Evolutionary conservation across 2,329 filamentous ascomycete genomes (phyloP).

Genomic region (Pseudocercospora vitis): DNA sequence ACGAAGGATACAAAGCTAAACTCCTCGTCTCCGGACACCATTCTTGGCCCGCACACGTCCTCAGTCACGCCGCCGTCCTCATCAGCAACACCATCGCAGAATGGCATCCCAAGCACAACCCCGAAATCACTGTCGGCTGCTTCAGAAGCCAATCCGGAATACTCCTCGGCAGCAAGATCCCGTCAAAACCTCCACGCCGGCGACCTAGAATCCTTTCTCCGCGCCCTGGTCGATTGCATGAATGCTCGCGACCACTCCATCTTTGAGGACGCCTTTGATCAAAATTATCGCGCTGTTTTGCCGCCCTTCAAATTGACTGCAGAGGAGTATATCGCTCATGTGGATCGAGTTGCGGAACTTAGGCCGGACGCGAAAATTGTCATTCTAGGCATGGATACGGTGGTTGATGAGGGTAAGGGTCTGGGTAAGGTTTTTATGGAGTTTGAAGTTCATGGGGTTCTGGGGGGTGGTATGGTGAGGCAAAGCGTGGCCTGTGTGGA

Average conservation of each 20-base stretch:
- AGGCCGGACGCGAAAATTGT: neutral
- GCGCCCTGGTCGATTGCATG: neutral
- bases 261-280: neutral
- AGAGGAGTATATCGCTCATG: neutral
- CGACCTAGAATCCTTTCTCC: neutral
- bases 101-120: no score
- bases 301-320: neutral
- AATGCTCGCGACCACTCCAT: neutral
- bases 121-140: no score
- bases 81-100: no score
- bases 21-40: no score
- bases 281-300: neutral
- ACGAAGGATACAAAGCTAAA: no score
- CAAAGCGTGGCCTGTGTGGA: conserved; percentile 1
- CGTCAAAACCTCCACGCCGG: neutral
- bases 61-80: no score
- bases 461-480: neutral
- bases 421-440: neutral
- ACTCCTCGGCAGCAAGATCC: neutral
- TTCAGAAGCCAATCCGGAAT: no score
- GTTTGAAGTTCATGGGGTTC: neutral
- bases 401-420: neutral
- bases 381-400: neutral
- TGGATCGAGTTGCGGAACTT: neutral
- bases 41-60: no score